phyloP scores from a whole-genome alignment of 768 basidiomycete species.

The Lanmaoa rubissima region DNA sequence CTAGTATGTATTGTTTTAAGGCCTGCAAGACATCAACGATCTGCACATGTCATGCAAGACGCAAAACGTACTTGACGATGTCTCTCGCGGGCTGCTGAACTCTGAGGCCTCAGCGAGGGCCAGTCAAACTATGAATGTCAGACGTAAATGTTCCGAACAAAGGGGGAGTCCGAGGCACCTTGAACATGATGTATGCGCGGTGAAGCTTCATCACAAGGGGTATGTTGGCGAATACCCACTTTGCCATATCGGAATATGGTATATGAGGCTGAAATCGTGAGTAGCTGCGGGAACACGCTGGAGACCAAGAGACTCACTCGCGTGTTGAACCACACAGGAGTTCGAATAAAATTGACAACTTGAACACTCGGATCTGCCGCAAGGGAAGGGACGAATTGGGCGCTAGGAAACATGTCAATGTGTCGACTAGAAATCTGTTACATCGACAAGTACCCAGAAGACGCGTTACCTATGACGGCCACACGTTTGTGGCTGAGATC shows the following conservation, averaged over 20 bases:
- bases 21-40: constrained; percentile 27
- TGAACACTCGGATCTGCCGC: constrained; percentile 49
- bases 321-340: constrained; percentile 59
- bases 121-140: constrained; percentile 18
- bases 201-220: constrained; percentile 52
- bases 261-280: constrained; percentile 38
- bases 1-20: constrained; percentile 45
- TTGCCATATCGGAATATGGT: constrained; percentile 37
- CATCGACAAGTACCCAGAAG: constrained; percentile 48
- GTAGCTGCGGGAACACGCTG: background rate
- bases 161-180: constrained; percentile 27
- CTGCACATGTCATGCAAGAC: too few relatives aligned
- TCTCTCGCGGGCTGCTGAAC: constrained; percentile 9
- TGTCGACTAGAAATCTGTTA: background rate
- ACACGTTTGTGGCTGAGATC: constrained; percentile 42
- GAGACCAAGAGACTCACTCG: constrained; percentile 37
- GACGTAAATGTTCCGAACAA: background rate
- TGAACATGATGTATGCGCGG: constrained; percentile 49
- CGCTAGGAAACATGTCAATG: constrained; percentile 36
- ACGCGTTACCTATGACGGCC: constrained; percentile 58
- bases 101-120: constrained; percentile 13
- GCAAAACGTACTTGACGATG: constrained; percentile 9
- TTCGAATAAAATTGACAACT: constrained; percentile 58
- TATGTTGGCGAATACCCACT: constrained; percentile 55
- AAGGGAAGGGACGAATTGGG: constrained; percentile 59